These are phyloP conservation scores for Plasmodium gonderi DNA, from an alignment of 169 alveolate species.

Conservation along the genomic window DNA sequence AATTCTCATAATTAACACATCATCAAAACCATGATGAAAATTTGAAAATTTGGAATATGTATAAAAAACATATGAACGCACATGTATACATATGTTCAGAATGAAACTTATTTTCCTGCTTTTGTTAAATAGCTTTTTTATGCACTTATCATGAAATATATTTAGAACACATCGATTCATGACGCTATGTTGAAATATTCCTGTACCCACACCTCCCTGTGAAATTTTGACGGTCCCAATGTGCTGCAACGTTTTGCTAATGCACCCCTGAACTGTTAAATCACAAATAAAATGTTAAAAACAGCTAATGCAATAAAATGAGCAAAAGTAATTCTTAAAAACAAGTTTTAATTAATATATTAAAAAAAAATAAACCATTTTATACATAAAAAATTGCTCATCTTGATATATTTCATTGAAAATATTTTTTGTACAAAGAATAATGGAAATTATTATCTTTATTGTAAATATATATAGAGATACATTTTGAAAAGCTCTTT, in stretches of 20 bases:
- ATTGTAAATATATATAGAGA: background rate
- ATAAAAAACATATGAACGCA: background rate
- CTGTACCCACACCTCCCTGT: too few species aligned
- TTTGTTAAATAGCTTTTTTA: background rate
- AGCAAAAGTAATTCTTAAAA: background rate
- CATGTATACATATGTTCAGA: background rate
- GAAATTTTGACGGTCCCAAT: too few species aligned
- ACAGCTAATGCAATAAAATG: background rate
- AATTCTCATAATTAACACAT: background rate
- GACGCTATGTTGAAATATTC: background rate
- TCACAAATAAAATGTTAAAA: background rate
- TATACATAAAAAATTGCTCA: background rate
- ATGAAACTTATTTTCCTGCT: background rate
- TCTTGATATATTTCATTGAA: background rate
- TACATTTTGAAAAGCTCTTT: background rate
- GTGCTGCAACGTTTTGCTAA: background rate
- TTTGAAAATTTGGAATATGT: too few species aligned
- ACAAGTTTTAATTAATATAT: background rate
- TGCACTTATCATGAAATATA: background rate
- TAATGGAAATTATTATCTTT: background rate
- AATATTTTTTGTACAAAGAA: background rate
- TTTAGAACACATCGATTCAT: background rate
- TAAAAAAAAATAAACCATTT: background rate
- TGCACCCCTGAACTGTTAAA: background rate
- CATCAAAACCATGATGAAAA: too few species aligned